Evolutionary conservation across 75 land plant genomes (phyloP), one percentile per base, ranked within the genome.

Genomic region (Isoetes taiwanensis): DNA sequence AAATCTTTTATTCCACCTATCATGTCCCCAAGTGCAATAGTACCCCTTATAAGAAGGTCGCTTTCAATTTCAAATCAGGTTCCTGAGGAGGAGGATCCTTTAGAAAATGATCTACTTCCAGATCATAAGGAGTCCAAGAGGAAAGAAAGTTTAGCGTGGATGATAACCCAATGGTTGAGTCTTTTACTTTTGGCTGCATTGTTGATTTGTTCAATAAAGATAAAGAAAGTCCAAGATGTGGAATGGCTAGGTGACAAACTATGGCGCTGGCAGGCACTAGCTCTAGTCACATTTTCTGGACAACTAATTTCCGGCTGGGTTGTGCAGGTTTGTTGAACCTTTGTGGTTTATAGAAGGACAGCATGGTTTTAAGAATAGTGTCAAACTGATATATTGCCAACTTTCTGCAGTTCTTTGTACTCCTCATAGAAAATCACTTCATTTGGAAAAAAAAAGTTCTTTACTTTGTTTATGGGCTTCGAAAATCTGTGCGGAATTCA

Each of bases 381-480:
- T 46, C 50, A 19, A 5, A 19, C 19, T 46, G 50, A 9, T 46
- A 8, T 46, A 5, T 19, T 19, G 4, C 25, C 25, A 5, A n/a
- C n/a, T n/a, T 37, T 46, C 5, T 46, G n/a, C 6, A 46, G 50
- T 19, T n/a, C 8, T 46, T 46, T 23, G 50, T 46, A 23, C 50
- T 46, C 25, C 19, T 46, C 6, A 46, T 46, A 46, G 50, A 46
- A 16, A 46, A 46, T 6, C 6, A 23, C n/a, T 46, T 46, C 25
- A 16, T 46, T 23, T n/a, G 16, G 25, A 46, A 23, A 16, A 46
- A 46, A 16, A 16, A 23, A 6, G 50, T 46, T 6, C 50, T 46
- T n/a, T 46, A 46, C 50, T 46, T 46, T 46, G 50, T 46, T 46
- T 19, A 46, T n/a, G 6, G 50, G 50, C 50, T 46, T 19, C 50